Evolutionary conservation across 495 filamentous ascomycete genomes (phyloP).

Genomic region (Massariosphaeria phaeospora): DNA sequence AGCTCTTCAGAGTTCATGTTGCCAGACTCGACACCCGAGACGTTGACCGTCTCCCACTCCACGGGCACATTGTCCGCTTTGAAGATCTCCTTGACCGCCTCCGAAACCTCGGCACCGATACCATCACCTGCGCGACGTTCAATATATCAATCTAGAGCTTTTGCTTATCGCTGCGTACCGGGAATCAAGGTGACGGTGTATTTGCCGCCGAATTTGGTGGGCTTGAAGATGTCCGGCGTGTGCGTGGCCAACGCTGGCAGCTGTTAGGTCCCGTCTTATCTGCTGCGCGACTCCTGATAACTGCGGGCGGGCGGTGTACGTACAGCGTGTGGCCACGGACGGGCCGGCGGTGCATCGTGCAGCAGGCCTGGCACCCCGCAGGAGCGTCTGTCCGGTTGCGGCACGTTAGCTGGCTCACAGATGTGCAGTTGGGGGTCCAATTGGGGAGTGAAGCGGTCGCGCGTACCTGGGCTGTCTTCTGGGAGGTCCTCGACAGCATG

Average conservation of each 20-base stretch:
- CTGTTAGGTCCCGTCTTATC: too few species aligned
- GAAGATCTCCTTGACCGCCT: constrained; percentile 97
- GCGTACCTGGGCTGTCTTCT: constrained; percentile 46
- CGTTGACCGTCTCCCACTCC: constrained; percentile 97
- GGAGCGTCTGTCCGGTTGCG: constrained; percentile 47
- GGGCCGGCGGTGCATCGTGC: constrained; percentile 40
- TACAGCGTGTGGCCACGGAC: constrained; percentile 40
- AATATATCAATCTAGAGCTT: constrained; percentile 16
- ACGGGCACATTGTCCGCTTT: constrained; percentile 98
- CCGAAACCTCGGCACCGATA: constrained; percentile 95
- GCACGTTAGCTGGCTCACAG: constrained; percentile 32
- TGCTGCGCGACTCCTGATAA: not conserved
- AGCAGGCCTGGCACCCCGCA: constrained; percentile 50
- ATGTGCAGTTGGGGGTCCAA: constrained; percentile 1
- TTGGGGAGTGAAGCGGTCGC: constrained; percentile 9
- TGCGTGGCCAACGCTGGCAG: constrained; percentile 57
- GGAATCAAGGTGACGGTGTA: constrained; percentile 98
- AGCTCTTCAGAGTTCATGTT: constrained; percentile 87
- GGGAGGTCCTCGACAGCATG: constrained; percentile 60
- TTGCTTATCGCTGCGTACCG: constrained; percentile 48
- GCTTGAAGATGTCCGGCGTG: constrained; percentile 90
- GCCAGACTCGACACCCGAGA: constrained; percentile 83
- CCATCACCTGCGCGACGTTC: constrained; percentile 67
- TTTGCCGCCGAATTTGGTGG: constrained; percentile 98
- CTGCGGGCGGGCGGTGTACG: constrained; percentile 2